Conservation (phyloP, 2,329 filamentous ascomycete genomes). For the Trichoderma brevicompactum region DNA sequence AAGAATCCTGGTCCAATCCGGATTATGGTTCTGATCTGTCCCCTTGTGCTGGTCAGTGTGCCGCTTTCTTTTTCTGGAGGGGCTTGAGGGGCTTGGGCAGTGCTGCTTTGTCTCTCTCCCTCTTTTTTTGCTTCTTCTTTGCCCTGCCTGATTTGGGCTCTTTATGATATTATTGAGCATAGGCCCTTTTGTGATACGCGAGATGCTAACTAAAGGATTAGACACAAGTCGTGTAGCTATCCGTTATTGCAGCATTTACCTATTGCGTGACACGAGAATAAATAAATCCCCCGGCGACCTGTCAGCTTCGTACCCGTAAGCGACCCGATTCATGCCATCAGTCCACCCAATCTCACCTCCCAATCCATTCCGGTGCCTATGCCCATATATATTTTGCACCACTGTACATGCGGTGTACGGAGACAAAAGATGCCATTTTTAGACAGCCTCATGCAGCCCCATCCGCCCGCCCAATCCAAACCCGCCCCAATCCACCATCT, state of each 20-base stretch:
- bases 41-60: not conserved
- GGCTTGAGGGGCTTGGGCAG: too few relatives aligned
- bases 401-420: slow-evolving; percentile 15
- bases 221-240: too few relatives aligned
- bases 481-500: slow-evolving; percentile 13
- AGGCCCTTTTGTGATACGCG: too few relatives aligned
- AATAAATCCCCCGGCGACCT: not conserved
- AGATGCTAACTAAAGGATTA: too few relatives aligned
- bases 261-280: too few relatives aligned
- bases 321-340: not conserved
- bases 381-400: not conserved
- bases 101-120: not conserved
- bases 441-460: slow-evolving; percentile 16
- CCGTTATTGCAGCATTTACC: too few relatives aligned
- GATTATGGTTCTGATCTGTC: not conserved
- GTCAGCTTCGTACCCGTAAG: slow-evolving; percentile 19
- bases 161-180: too few relatives aligned
- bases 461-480: not conserved
- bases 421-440: slow-evolving; percentile 20
- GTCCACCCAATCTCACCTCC: not conserved
- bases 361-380: not conserved
- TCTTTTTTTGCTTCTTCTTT: not conserved
- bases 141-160: not conserved
- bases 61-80: not conserved
- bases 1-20: slow-evolving; percentile 7